Evolutionary conservation across 1,139 yeast species (phyloP), one percentile per base, ranked within the genome.

Genomic region (Martiniozyma asiatica): DNA sequence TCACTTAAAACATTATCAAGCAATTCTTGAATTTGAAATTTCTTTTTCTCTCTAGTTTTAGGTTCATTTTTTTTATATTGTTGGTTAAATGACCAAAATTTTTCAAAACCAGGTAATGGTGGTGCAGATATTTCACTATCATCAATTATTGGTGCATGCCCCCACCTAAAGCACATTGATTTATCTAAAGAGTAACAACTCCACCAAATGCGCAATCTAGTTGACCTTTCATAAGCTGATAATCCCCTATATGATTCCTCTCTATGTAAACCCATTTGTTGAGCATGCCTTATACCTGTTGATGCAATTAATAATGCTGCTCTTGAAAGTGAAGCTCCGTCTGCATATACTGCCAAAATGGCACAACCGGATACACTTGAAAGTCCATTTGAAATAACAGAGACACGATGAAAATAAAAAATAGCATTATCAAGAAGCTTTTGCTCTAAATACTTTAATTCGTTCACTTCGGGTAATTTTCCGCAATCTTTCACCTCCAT

Each of bases 241-340:
- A 70, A 41, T 1, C 62, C 59, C 22, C 35, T 31, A 30, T 63
- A 62, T 2, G 67, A 51, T 39, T 76, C 82, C 11, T 53, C 54
- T 20, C 82, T 53, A 44, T 79, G 80, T 15, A 80, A 53, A 0
- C 92, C 92, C 34, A 76, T 51, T 29, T 71, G 77, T 39, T 67
- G 73, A 0, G 82, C 80, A 40, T 61, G 65, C 33, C 82, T 56
- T 2, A 71, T 61, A 1, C 76, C 76, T 7, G 68, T 61, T 0
- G 75, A 54, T 0, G 63, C 47, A 8, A 75, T 43, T 21, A 63
- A 55, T 41, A 61, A 65, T 22, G 64, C 59, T 5, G 59, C 51
- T 22, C 64, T 65, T 12, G 69, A 59, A 4, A 47, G 26, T 10
- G 65, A 48, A 44, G 63, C 51, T 28, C 61, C 56, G 29, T 70